A percentile compares a stretch with the other conserved stretches of the same genome.
Conservation (phyloP, 345 rosid species). For the Salix brachista region DNA sequence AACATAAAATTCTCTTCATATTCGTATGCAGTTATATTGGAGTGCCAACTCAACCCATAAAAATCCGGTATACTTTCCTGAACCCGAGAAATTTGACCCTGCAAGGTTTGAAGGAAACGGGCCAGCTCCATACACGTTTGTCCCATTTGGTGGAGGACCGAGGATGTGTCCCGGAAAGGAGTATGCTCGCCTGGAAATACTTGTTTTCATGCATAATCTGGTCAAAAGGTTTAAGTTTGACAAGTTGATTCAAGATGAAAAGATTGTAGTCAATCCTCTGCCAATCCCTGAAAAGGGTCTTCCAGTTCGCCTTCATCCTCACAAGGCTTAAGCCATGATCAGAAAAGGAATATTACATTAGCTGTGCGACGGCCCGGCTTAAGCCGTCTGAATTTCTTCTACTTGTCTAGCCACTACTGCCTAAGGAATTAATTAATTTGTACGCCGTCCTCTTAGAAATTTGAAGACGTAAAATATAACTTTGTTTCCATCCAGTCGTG, state of each 20-base stretch:
- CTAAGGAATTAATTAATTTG: no score
- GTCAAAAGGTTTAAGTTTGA: conserved; percentile 32
- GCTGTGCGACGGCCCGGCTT: no score
- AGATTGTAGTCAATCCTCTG: conserved; percentile 31
- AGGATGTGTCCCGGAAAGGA: no score
- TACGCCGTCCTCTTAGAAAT: no score
- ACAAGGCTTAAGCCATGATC: conserved; percentile 7
- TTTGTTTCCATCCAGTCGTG: no score
- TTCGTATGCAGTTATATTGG: conserved; percentile 23
- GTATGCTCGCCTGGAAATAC: conserved; percentile 8
- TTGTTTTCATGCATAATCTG: conserved; percentile 37
- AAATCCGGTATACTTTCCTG: conserved; percentile 23
- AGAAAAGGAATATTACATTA: no score
- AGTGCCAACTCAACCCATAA: conserved; percentile 31
- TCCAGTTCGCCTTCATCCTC: conserved; percentile 31
- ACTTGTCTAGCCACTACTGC: no score
- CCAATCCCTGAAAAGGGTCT: conserved; percentile 38
- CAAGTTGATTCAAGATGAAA: conserved; percentile 26
- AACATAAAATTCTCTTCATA: background rate
- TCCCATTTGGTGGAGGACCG: conserved; percentile 15
- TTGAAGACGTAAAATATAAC: no score
- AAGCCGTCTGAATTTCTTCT: no score
- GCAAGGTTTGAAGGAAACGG: conserved; percentile 31
- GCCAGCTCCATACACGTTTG: conserved; percentile 36
- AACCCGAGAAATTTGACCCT: conserved; percentile 36